Percentiles rank a stretch among this genome's conserved stretches.
Evolutionary conservation across 306 rosid species (phyloP).

Genomic region (Quercus alba): DNA sequence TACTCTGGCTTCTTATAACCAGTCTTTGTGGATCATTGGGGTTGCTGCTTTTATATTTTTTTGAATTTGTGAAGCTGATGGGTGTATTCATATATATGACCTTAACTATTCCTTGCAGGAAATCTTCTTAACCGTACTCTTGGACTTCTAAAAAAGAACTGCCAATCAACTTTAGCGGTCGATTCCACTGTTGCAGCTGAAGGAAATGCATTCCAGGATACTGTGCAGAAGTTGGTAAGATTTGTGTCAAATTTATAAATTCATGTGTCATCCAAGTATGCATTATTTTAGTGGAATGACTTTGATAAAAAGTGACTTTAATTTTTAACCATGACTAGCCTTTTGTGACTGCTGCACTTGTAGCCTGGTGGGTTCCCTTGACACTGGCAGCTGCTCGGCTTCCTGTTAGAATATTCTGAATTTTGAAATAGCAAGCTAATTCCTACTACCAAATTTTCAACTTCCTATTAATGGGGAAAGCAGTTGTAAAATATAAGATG

Average conservation of each 20-base stretch:
- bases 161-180: constrained; percentile 70
- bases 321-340: neutral
- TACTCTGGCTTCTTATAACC: constrained; percentile 5
- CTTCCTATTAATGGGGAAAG: neutral
- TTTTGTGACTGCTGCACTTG: neutral
- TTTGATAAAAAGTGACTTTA: constrained; percentile 1
- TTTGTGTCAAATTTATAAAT: neutral
- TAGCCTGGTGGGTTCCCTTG: neutral
- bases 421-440: neutral
- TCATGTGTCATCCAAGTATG: neutral
- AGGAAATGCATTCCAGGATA: constrained; percentile 66
- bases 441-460: neutral
- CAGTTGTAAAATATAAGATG: no score
- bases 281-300: neutral
- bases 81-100: neutral
- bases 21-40: constrained; percentile 10
- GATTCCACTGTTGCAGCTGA: constrained; percentile 76
- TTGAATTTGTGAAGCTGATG: constrained; percentile 6
- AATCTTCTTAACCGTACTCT: constrained; percentile 93
- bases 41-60: neutral
- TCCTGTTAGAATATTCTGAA: neutral
- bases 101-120: constrained; percentile 51
- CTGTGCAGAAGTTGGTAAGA: constrained; percentile 68
- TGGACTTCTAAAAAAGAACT: constrained; percentile 84
- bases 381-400: neutral